phyloP scores from a whole-genome alignment of 805 yeast genomes.

The Wickerhamiella australiensis region DNA sequence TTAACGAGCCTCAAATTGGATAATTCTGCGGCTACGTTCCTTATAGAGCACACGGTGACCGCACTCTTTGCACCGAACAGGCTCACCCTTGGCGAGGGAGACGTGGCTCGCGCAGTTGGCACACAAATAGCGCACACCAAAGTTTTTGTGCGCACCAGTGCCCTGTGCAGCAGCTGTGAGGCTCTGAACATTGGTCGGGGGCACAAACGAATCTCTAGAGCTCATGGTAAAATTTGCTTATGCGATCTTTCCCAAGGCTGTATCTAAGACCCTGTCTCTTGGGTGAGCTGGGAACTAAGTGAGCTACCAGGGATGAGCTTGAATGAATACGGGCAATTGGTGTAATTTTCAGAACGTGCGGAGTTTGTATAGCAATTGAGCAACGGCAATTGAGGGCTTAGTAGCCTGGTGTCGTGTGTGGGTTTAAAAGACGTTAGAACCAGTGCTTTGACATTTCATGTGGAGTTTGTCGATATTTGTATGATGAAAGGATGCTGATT shows the following conservation, averaged over 20 bases:
- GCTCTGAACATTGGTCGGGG: conserved; percentile 26
- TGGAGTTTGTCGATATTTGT: no score
- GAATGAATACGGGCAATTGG: no score
- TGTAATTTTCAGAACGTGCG: no score
- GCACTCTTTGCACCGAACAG: conserved; percentile 96
- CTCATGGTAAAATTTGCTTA: conserved; percentile 16
- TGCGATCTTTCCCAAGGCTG: not conserved
- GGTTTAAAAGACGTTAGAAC: no score
- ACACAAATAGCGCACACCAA: conserved; percentile 86
- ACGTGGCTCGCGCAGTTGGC: conserved; percentile 91
- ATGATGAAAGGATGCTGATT: no score
- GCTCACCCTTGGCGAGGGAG: conserved; percentile 81
- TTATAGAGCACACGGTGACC: conserved; percentile 96
- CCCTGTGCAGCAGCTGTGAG: conserved; percentile 69
- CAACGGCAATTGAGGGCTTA: no score
- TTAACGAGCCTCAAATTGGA: conserved; percentile 70
- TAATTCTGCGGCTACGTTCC: conserved; percentile 94
- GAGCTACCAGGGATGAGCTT: no score
- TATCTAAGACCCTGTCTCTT: no score
- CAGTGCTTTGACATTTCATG: no score
- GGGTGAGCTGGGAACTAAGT: no score
- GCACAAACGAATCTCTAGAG: conserved; percentile 29
- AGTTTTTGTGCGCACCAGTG: conserved; percentile 51
- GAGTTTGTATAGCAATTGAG: no score
- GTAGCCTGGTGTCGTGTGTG: no score